phyloP scores from a whole-genome alignment of 768 basidiomycete species.

The Macrolepiota dolichaula region DNA sequence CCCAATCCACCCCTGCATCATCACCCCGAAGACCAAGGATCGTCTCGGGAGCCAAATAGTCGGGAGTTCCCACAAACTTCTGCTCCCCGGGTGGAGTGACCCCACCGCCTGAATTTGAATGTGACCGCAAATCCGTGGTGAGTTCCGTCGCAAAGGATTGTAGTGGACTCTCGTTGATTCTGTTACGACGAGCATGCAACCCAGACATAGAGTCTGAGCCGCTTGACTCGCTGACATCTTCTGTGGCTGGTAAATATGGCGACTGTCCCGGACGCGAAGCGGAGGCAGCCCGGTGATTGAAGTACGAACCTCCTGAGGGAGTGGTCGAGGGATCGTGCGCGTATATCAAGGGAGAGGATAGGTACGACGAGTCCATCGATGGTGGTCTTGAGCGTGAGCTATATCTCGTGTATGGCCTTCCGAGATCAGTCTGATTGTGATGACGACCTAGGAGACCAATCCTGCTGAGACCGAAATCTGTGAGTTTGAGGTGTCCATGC shows the following conservation, averaged over 20 bases:
- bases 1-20: slow-evolving; percentile 97
- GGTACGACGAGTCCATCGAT: slow-evolving; percentile 74
- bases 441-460: slow-evolving; percentile 98
- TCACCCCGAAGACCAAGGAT: slow-evolving; percentile 95
- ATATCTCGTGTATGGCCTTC: slow-evolving; percentile 47
- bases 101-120: slow-evolving; percentile 58
- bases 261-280: slow-evolving; percentile 58
- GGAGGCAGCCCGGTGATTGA: slow-evolving; percentile 62
- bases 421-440: slow-evolving; percentile 65
- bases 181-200: slow-evolving; percentile 47
- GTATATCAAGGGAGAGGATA: slow-evolving; percentile 72
- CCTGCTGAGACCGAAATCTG: slow-evolving; percentile 94
- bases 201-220: slow-evolving; percentile 71
- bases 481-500: slow-evolving; percentile 95
- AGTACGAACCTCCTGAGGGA: slow-evolving; percentile 70
- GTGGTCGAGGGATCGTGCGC: slow-evolving; percentile 32
- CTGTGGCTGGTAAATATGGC: slow-evolving; percentile 67
- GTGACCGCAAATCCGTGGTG: slow-evolving; percentile 78
- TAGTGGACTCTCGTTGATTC: slow-evolving; percentile 69
- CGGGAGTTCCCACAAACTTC: slow-evolving; percentile 96
- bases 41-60: slow-evolving; percentile 94
- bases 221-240: slow-evolving; percentile 86
- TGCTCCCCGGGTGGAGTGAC: slow-evolving; percentile 80
- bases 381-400: slow-evolving; percentile 78
- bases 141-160: slow-evolving; percentile 87